Conservation (phyloP, 805 yeast species). For the Clavispora santaluciae region DNA sequence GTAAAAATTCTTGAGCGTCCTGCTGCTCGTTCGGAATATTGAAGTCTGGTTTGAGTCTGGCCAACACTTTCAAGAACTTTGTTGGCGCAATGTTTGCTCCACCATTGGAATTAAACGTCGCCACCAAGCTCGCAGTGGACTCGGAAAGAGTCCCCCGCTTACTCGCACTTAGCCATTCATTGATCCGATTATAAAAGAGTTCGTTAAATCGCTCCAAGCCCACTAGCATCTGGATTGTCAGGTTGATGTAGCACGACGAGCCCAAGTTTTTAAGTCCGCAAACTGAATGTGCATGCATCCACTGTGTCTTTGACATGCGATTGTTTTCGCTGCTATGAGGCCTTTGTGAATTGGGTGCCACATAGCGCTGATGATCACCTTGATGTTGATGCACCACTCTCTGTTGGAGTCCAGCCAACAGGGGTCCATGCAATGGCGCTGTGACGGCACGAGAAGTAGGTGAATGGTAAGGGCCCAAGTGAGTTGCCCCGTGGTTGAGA, state of each 20-base stretch:
- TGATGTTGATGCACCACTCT: not conserved
- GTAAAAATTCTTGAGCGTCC: constrained; percentile 73
- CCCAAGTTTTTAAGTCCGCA: constrained; percentile 67
- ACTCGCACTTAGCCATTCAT: constrained; percentile 21
- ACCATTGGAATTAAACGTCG: constrained; percentile 54
- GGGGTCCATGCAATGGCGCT: too few species aligned
- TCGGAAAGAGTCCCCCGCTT: constrained; percentile 31
- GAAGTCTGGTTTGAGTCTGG: constrained; percentile 58
- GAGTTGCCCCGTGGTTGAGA: too few species aligned
- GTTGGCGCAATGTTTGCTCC: constrained; percentile 62
- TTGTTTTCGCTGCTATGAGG: not conserved
- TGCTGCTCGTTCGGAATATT: constrained; percentile 72
- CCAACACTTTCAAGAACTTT: constrained; percentile 51
- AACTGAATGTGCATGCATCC: constrained; percentile 40
- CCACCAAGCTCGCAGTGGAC: constrained; percentile 50
- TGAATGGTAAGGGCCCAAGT: too few species aligned
- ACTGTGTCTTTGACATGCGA: constrained; percentile 7
- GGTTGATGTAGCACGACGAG: constrained; percentile 71
- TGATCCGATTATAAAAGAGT: constrained; percentile 28
- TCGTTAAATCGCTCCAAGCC: constrained; percentile 47
- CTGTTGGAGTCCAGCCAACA: too few species aligned
- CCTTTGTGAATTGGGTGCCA: not conserved
- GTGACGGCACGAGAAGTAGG: too few species aligned
- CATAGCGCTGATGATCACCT: not conserved
- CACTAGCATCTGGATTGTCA: constrained; percentile 67